Evolutionary conservation across 2,329 filamentous ascomycete genomes (phyloP), one percentile per base, ranked within the genome.

Genomic region (Beauveria brongniartii): DNA sequence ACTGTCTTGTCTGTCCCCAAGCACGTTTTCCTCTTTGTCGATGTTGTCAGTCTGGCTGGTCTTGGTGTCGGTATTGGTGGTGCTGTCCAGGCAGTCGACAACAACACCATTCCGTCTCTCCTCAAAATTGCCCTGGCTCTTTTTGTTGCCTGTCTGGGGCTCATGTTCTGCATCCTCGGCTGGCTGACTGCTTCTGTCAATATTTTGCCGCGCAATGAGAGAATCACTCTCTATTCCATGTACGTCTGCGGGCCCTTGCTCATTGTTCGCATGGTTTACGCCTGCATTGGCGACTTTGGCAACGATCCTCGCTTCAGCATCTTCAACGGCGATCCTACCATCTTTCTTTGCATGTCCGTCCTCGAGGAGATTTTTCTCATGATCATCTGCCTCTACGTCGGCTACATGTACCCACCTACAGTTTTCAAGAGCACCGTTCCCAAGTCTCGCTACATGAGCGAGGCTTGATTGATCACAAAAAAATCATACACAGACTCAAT

Each of bases 311-410:
- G 55, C 43, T 64, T 62, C 62, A 62, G 56, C 59, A 52, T 63
- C 22, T 56, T 64, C 8, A 30, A 63, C n/a, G 63, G 63, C 34
- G 59, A 62, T 44, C 44, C 59, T 10, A 63, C 63, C n/a, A 54
- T 64, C 16, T 63, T 62, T 34, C 63, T 63, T 10, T 62, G 62
- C 59, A 64, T 64, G 63, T 61, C 54, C 9, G 55, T 64, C 3
- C 59, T 64, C 16, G 48, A 59, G 59, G 63, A 64, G 50, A 64
- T 64, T 52, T 22, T 64, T 22, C 41, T 61, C 40, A 60, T 62
- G 47, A 22, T 57, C n/a, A 59, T 64, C 28, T 63, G 58, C 51
- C 62, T 64, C 59, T 59, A 52, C 40, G 58, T 62, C 22, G 61
- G 61, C 51, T 59, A 58, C 50, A 59, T 40, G 30, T 62, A 52